A percentile compares a stretch with the other conserved stretches of the same genome.
Conservation (phyloP, 1,284 basidiomycete genomes). For the Filobasidium uniguttulatum region DNA sequence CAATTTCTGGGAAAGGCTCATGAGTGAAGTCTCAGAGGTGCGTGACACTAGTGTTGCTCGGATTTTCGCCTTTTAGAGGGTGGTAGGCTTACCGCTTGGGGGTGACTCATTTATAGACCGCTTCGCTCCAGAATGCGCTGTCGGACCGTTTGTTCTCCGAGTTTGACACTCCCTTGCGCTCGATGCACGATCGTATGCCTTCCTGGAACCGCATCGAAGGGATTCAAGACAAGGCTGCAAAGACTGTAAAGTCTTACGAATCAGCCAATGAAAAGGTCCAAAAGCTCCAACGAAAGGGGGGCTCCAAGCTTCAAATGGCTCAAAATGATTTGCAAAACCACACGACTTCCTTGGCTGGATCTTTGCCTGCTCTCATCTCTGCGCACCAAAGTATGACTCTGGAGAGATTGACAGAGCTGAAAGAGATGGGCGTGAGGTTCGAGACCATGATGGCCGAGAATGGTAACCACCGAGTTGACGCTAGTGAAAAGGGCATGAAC, state of each 20-base stretch:
- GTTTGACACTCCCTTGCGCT: background rate
- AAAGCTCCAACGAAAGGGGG: constrained; percentile 30
- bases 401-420: constrained; percentile 27
- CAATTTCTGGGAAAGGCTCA: constrained; percentile 27
- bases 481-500: constrained; percentile 28
- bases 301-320: constrained; percentile 22
- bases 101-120: background rate
- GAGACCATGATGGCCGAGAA: constrained; percentile 32
- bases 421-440: constrained; percentile 35
- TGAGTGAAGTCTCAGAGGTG: constrained; percentile 33
- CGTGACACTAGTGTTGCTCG: constrained; percentile 5
- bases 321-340: constrained; percentile 29
- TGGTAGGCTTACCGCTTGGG: no score
- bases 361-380: constrained; percentile 30
- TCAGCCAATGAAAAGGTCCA: constrained; percentile 23
- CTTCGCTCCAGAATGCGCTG: background rate
- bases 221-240: background rate
- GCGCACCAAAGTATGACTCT: constrained; percentile 34
- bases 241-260: constrained; percentile 4
- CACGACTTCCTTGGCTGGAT: constrained; percentile 21
- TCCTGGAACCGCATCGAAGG: constrained; percentile 2
- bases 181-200: background rate
- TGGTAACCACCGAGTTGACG: constrained; percentile 27
- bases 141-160: background rate
- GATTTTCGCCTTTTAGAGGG: background rate